These are phyloP conservation scores for Biancaea sappan DNA, from an alignment of 306 rosid genomes.

Conservation along the genomic window DNA sequence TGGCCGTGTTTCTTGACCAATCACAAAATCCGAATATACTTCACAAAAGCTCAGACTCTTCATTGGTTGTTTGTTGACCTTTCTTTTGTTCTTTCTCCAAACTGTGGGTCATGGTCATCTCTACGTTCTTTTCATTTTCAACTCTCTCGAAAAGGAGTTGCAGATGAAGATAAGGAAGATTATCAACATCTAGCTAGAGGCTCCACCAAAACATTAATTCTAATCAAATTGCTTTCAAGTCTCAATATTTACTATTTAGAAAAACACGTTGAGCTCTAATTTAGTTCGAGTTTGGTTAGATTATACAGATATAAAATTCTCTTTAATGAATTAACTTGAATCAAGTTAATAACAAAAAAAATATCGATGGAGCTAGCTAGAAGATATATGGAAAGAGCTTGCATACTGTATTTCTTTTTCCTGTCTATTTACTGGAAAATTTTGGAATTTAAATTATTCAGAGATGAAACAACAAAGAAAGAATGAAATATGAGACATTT, in stretches of 20 bases:
- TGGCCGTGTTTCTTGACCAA: slow-evolving; percentile 80
- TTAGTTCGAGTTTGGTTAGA: no score
- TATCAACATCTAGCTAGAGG: slow-evolving; percentile 9
- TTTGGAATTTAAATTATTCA: slow-evolving; percentile 47
- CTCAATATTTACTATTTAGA: no score
- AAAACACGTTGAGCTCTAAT: no score
- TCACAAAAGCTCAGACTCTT: not conserved
- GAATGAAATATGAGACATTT: slow-evolving; percentile 51
- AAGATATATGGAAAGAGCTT: not conserved
- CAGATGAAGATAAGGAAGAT: slow-evolving; percentile 16
- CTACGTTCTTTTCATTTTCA: slow-evolving; percentile 33
- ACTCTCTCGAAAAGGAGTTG: not conserved
- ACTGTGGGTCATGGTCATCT: slow-evolving; percentile 10
- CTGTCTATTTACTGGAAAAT: slow-evolving; percentile 46
- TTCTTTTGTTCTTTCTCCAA: slow-evolving; percentile 15
- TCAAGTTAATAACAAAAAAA: no score
- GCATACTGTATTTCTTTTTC: not conserved
- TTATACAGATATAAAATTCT: no score
- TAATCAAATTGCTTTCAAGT: no score
- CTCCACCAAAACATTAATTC: no score
- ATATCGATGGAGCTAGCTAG: no score
- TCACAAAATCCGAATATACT: slow-evolving; percentile 34
- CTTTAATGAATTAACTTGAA: no score
- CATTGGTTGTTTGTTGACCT: slow-evolving; percentile 17
- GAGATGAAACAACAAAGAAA: slow-evolving; percentile 43